Evolutionary conservation across 371 early-diverging fungal species (phyloP), one percentile per base, ranked within the genome.

Genomic region (Rhizomucor pusillus): DNA sequence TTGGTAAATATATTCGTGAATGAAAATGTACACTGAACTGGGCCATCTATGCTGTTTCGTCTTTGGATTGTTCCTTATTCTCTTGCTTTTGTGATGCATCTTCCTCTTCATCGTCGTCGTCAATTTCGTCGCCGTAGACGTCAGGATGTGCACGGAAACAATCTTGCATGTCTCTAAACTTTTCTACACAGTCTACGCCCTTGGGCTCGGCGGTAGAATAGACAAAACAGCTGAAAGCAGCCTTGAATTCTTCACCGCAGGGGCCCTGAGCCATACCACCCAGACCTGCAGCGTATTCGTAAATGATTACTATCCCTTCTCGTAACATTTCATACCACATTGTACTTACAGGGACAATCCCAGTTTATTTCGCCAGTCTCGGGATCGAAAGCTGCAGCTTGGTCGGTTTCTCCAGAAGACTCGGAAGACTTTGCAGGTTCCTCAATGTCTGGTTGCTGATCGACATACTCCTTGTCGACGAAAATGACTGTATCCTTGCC

Each of bases 311-410:
- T n/a, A 13, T 43, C 33, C 18, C 46, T 14, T 36, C 20, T 47
- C 47, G 12, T 47, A 47, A 6, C 35, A 19, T 37, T 50, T 9
- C 18, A 20, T 19, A 35, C 29, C 9, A 9, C 19, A 13, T 50
- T 43, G 2, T 23, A 7, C 73, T 69, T 71, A 77, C 98, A 97
- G n/a, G 97, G 97, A 65, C 94, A 95, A 75, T 97, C 98, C 97
- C 98, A 98, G 83, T 97, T 95, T 73, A 98, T 97, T 80, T 98
- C 97, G 55, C 95, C 97, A 4, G 93, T 93, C 58, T 83, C 87
- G 22, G 84, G 84, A 65, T 87, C 73, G 51, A 77, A 79, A 14
- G 84, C 85, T 33, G 80, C 76, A 13, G 77, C 52, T 44, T 69
- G 71, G 36, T 66, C 72, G 16, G 71, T 53, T 3, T 63, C 48